Evolutionary conservation across 306 rosid genomes (phyloP), one percentile per base, ranked within the genome.

Genomic region (Castanopsis chinensis): DNA sequence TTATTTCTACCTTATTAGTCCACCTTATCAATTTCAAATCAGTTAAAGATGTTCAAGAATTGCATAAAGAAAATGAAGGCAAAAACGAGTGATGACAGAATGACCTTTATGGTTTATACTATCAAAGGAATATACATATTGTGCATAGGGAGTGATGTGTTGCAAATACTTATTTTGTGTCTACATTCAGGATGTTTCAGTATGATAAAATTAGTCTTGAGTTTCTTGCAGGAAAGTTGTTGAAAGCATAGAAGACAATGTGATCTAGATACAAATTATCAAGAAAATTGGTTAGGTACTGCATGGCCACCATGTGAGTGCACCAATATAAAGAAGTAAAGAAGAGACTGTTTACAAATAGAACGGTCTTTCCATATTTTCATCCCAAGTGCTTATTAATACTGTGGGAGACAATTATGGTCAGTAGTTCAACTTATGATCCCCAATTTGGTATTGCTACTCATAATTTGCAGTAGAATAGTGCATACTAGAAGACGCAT

Each of bases 131-230:
- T 80, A 13, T 0, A 27, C 17, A 5, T 77, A 8, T 37, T 81
- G 19, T 73, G 83, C 37, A 73, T 81, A 80, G 83, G 82, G 78
- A 84, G 75, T 71, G 77, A 84, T 61, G 87, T 32, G 2, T 84
- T 78, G 23, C 77, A 72, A 63, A 18, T 59, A 69, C 77, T 51
- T 84, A 77, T 68, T 84, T 55, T 71, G 0, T 9, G 1, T 41
- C 45, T 41, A 41, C 45, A 8, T 41, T 41, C 61, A 12, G 80
- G 67, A 69, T 18, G 32, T 0, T 3, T 12, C 9, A 53, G n/a
- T 84, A 77, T 69, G 35, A 74, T 84, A 51, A 10, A 63, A 59
- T 25, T 35, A 53, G 3, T 77, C 68, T 77, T 77, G 9, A 69
- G 61, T 25, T 77, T 84, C 74, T 1, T 77, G 19, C 59, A 77